phyloP scores from a whole-genome alignment of 2,329 filamentous ascomycete genomes.

The Harringtonia aguacate region DNA sequence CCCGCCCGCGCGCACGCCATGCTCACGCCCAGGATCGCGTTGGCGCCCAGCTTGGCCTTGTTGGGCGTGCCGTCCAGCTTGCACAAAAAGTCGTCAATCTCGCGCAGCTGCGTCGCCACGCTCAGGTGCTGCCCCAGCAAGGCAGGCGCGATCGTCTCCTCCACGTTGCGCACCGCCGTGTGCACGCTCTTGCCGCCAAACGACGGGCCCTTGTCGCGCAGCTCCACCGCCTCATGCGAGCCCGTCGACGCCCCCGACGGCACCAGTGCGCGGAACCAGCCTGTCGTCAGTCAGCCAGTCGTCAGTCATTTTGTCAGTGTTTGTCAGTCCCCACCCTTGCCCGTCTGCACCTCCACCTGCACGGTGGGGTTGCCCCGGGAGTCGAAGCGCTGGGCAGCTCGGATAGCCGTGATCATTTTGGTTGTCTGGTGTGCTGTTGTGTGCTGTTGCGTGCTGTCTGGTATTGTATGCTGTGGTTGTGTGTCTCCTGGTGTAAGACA shows the following conservation, averaged over 20 bases:
- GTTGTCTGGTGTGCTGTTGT: background rate
- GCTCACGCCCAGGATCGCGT: slow-evolving; percentile 77
- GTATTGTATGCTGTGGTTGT: too few relatives aligned
- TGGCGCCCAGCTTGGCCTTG: slow-evolving; percentile 81
- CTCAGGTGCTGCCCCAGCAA: slow-evolving; percentile 75
- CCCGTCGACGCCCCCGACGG: slow-evolving; percentile 93
- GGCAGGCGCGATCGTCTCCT: slow-evolving; percentile 66
- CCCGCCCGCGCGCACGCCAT: slow-evolving; percentile 80
- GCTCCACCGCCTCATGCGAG: slow-evolving; percentile 82
- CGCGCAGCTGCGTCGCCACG: slow-evolving; percentile 73
- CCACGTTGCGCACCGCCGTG: slow-evolving; percentile 80
- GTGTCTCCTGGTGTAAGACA: too few relatives aligned
- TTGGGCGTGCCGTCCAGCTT: slow-evolving; percentile 75
- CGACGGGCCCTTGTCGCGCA: slow-evolving; percentile 85
- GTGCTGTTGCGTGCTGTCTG: too few relatives aligned
- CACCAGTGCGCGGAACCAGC: slow-evolving; percentile 93
- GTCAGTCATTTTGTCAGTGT: too few relatives aligned
- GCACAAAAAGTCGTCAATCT: slow-evolving; percentile 72
- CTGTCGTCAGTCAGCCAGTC: slow-evolving; percentile 79
- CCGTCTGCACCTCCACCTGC: slow-evolving; percentile 70
- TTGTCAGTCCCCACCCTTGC: background rate
- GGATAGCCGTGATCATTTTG: slow-evolving; percentile 70
- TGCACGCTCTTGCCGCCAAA: slow-evolving; percentile 82
- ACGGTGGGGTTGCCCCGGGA: slow-evolving; percentile 97
- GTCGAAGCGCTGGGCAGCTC: slow-evolving; percentile 94